Base-by-base conservation (phyloP, 371 early-diverging fungal genomes). In the Quaeritorhiza haematococci region DNA sequence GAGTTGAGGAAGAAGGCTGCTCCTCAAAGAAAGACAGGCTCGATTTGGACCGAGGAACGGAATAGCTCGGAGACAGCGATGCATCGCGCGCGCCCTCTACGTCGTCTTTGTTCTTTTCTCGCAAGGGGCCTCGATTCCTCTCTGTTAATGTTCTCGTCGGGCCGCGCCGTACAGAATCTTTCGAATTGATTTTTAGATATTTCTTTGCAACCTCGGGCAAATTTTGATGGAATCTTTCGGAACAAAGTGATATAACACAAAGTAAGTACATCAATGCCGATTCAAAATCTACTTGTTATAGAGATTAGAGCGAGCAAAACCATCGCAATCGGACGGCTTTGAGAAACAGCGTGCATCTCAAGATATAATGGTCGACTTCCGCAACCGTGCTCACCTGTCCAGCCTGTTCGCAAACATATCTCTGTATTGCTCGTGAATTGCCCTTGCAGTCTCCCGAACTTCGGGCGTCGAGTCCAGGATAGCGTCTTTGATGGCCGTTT, bases 391-490 rank as follows among this genome's bases (percentile, higher is more conserved):
- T 27, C 21, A 64, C 65, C 53, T 53, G 45, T 64, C 71, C 7
- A 63, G 43, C 23, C 71, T 35, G 29, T 33, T 1, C 10, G 66
- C 61, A 42, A 64, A 72, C 28, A 49, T 8, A 1, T 30, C 59
- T 33, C 33, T 51, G 57, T 68, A 70, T 10, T n/a, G 6, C n/a
- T 66, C 66, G 53, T 67, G 66, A 7, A 49, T 23, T n/a, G 15
- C 13, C 30, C 64, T 35, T 0, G 71, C 53, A 10, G 55, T 33
- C n/a, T 62, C 66, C 24, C 74, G 38, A 19, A 74, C 71, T 49
- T 64, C 67, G 1, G 58, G 23, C 7, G 58, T 56, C 1, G 62
- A 48, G 48, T 71, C 75, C 6, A 59, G 56, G 1, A 57, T 53
- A 21, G 41, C 58, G n/a, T 19, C 46, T 23, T 46, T 32, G 8